Conservation (phyloP, 352 stramenopile genomes). For the Pythium sp. region DNA sequence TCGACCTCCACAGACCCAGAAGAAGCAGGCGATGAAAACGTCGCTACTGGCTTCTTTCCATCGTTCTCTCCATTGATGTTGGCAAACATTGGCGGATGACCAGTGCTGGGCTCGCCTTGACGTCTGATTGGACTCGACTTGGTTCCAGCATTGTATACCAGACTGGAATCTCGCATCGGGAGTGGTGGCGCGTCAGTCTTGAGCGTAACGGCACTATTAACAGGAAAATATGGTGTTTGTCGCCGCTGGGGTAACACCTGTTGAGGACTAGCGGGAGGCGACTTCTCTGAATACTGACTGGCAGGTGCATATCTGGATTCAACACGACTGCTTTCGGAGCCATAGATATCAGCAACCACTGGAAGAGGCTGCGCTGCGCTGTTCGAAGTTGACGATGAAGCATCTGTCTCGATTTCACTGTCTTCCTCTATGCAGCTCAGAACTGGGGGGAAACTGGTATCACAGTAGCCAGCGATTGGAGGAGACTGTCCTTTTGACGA, state of each 20-base stretch:
- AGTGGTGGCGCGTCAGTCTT: background rate
- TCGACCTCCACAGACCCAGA: background rate
- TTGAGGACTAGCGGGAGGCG: background rate
- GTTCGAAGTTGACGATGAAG: background rate
- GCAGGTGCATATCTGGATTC: background rate
- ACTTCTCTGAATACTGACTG: background rate
- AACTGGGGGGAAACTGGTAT: background rate
- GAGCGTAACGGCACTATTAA: background rate
- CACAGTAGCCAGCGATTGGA: conserved; percentile 1
- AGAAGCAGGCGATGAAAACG: background rate
- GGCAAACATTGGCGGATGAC: background rate
- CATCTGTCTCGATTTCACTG: background rate
- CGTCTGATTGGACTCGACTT: conserved; percentile 13
- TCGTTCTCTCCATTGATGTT: background rate
- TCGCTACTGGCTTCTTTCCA: background rate
- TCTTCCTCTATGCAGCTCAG: background rate
- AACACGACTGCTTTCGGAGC: background rate
- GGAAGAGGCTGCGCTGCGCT: background rate
- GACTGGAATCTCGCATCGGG: background rate
- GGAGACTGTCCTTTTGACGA: background rate
- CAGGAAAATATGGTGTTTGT: background rate
- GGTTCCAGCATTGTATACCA: background rate
- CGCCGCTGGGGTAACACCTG: conserved; percentile 8
- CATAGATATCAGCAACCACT: background rate
- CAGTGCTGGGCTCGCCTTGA: conserved; percentile 11